Evolutionary conservation across 2,329 filamentous ascomycete genomes (phyloP), one percentile per base, ranked within the genome.

Genomic region (Pseudofabraea citricarpa): DNA sequence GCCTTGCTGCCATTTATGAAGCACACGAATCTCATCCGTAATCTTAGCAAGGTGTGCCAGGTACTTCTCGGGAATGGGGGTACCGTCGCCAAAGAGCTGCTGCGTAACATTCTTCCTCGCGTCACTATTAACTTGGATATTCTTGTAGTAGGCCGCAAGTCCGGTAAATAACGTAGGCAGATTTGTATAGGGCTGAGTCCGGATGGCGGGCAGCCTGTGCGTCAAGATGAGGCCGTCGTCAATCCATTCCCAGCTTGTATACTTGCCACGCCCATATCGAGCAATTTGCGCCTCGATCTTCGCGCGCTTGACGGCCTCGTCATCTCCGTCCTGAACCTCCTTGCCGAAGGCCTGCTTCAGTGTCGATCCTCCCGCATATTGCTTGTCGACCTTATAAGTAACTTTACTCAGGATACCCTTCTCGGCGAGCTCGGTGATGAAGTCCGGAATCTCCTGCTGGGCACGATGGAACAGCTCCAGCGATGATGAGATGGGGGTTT

Each of bases 241-340:
- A 0, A 53, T 59, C 72, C 72, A 75, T 48, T 73, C 65, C 67
- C 69, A 74, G 0, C 65, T 72, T 0, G 71, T 74, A 51, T 71
- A 53, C 36, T 67, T 53, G 2, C 65, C 69, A 7, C 71, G 54
- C 1, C 65, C 67, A 46, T 74, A 74, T 4, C 71, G 62, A 6
- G 54, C 54, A 48, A 75, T 74, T 57, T 74, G 71, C 2, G 64
- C 64, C 48, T 74, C 71, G n/a, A 73, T 64, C 56, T 74, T 74
- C 0, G 55, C 50, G 2, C 64, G 58, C 39, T 55, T 54, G 0
- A 65, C 71, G 5, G 56, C 61, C 23, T 66, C 66, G 18, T 71
- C 63, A 32, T 74, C 71, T 0, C 56, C 64, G 8, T 72, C 68
- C 2, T 56, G 40, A n/a, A 73, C 62, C 2, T 68, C 58, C 47